Conservation (phyloP, 441 rosid species). For the Arabidopsis hybrid region DNA sequence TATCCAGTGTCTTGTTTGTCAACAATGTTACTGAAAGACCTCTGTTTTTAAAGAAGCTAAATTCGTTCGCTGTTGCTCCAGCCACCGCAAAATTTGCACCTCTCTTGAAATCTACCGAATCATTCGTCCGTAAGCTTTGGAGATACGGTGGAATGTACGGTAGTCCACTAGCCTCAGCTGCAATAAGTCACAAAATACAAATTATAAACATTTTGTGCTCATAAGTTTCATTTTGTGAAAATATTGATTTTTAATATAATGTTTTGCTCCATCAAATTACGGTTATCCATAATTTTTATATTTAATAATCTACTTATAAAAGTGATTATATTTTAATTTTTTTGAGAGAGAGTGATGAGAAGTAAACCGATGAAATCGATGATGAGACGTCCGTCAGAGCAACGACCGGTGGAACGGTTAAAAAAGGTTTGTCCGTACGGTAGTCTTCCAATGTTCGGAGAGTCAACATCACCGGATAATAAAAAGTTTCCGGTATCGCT, state of each 20-base stretch:
- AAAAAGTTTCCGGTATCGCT: slow-evolving; percentile 82
- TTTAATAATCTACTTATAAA: not conserved
- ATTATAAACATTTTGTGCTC: too few species aligned
- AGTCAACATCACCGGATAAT: slow-evolving; percentile 54
- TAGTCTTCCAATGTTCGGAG: slow-evolving; percentile 59
- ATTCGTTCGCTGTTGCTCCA: slow-evolving; percentile 72
- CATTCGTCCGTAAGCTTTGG: slow-evolving; percentile 37
- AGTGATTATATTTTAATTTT: not conserved
- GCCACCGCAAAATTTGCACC: slow-evolving; percentile 83
- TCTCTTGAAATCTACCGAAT: slow-evolving; percentile 32
- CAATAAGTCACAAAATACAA: slow-evolving; percentile 6
- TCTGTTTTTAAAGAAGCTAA: slow-evolving; percentile 49
- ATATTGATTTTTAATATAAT: not conserved
- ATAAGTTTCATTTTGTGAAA: not conserved
- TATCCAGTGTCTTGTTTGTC: slow-evolving; percentile 63
- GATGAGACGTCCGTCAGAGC: slow-evolving; percentile 79
- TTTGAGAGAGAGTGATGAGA: slow-evolving; percentile 1
- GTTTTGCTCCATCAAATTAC: not conserved
- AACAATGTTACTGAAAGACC: slow-evolving; percentile 50
- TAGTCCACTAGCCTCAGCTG: slow-evolving; percentile 74
- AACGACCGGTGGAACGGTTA: slow-evolving; percentile 64
- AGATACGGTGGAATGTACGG: slow-evolving; percentile 69
- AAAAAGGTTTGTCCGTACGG: slow-evolving; percentile 78
- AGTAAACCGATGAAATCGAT: slow-evolving; percentile 72
- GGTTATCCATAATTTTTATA: not conserved